Evolutionary conservation across 1,284 basidiomycete genomes (phyloP).

Genomic region (Peniophora sp.): DNA sequence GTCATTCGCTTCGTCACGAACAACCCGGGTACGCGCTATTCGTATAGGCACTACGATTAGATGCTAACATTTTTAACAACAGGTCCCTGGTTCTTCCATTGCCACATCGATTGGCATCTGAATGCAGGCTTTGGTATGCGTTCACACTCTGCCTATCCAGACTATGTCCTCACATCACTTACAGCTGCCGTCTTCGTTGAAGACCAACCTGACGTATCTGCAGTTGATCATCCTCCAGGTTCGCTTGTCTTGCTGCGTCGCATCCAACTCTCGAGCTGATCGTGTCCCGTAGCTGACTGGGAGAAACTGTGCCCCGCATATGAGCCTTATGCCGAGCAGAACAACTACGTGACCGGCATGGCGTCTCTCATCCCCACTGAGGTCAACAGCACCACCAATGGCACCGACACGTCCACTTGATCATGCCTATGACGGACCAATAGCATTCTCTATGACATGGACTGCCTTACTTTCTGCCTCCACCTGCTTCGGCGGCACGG

Average conservation of each 20-base stretch:
- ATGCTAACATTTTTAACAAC: no score
- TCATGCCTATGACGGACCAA: no score
- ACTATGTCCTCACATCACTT: no score
- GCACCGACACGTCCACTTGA: no score
- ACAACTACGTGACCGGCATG: background rate
- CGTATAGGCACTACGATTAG: no score
- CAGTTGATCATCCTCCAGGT: background rate
- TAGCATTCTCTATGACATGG: no score
- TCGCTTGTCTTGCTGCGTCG: background rate
- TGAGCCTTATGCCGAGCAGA: background rate
- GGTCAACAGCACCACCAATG: no score
- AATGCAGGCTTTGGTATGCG: background rate
- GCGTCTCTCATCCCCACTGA: no score
- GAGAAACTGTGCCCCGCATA: conserved; percentile 1
- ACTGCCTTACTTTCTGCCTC: no score
- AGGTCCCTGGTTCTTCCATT: background rate
- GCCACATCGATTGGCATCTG: conserved; percentile 3
- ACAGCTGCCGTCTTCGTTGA: conserved; percentile 9
- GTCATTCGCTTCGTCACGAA: conserved; percentile 27
- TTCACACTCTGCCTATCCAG: no score
- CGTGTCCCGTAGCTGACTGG: background rate
- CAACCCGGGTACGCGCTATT: conserved; percentile 40
- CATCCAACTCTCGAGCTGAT: background rate
- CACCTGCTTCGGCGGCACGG: no score
- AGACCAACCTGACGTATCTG: conserved; percentile 13